Base-by-base conservation (phyloP, 2,329 filamentous ascomycete species). In the Cylindrodendrum hubeiense region DNA sequence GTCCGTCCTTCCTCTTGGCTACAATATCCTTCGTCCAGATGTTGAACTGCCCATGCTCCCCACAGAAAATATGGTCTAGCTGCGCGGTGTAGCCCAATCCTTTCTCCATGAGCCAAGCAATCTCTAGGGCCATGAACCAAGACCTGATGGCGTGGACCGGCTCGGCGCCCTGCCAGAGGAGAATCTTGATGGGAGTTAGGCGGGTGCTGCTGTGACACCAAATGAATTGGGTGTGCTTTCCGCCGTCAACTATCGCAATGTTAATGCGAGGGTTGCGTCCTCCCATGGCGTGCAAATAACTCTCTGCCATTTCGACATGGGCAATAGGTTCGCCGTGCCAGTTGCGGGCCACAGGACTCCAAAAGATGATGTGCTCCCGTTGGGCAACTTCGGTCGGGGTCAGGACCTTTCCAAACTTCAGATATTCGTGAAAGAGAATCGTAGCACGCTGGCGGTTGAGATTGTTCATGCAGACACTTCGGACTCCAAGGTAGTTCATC, bases 391-490 rank as follows among this genome's bases (percentile, higher is more conserved):
- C 83, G 8, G 83, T 79, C 0, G 94, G 94, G 0, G 85, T 85
- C 3, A 93, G 83, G 2, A 93, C 79, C 12, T 75, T 79, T 24
- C 83, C 82, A 56, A 77, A 83, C 17, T 67, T 66, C 70, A 91
- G 77, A 57, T 87, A 87, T 67, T 85, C 82, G 43, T 88, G 86
- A 72, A 95, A 90, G 2, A 97, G 84, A 21, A 98, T 89, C 51
- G 91, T 93, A 2, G 94, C 93, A 37, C 96, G 88, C 79, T 98
- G 95, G 22, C 93, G 87, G 80, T 97, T 98, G 37, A 98, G 84
- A 7, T 89, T 93, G 41, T 88, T 87, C 90, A 98, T 93, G 76
- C 89, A 90, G 17, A 99, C 95, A 52, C 92, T 87, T 67, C 91
- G 87, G 5, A 99, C 95, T 44, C 94, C 96, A 34, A 89, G 85